Conservation (phyloP, 1,139 yeast genomes). For the Geotrichum phurueaensis region DNA sequence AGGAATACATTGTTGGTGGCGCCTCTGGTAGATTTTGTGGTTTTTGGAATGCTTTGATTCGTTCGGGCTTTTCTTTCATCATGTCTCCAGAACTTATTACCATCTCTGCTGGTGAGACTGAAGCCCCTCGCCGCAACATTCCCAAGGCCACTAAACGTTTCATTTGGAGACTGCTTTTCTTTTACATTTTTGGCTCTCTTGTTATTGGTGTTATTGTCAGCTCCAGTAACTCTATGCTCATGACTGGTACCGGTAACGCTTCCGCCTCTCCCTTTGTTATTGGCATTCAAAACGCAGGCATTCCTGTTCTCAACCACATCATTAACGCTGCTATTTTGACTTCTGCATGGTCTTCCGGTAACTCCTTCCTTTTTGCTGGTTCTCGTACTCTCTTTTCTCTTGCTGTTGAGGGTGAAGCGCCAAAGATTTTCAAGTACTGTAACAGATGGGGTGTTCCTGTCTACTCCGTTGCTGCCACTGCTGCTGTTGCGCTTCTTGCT, state of each 20-base stretch:
- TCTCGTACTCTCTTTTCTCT: slow-evolving; percentile 40
- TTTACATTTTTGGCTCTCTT: slow-evolving; percentile 50
- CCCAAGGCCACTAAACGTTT: slow-evolving; percentile 60
- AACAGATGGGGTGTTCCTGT: slow-evolving; percentile 43
- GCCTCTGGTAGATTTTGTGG: slow-evolving; percentile 54
- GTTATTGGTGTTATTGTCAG: slow-evolving; percentile 57
- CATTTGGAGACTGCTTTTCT: slow-evolving; percentile 53
- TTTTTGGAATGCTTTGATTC: slow-evolving; percentile 57
- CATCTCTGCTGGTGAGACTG: slow-evolving; percentile 70
- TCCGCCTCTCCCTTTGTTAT: slow-evolving; percentile 63
- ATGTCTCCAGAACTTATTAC: slow-evolving; percentile 68
- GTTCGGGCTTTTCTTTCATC: slow-evolving; percentile 50
- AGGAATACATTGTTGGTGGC: slow-evolving; percentile 41
- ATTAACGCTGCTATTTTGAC: slow-evolving; percentile 62
- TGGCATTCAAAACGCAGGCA: slow-evolving; percentile 50
- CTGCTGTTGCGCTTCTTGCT: slow-evolving; percentile 36
- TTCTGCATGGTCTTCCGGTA: slow-evolving; percentile 49
- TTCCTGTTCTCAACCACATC: slow-evolving; percentile 53
- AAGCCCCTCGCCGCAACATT: slow-evolving; percentile 56
- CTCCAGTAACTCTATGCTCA: slow-evolving; percentile 43
- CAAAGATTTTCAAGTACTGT: slow-evolving; percentile 40
- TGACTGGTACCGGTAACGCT: slow-evolving; percentile 43
- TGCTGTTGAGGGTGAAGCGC: slow-evolving; percentile 47
- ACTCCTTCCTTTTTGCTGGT: slow-evolving; percentile 39
- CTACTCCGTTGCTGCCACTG: slow-evolving; percentile 34